These are phyloP conservation scores for Prunus mume DNA, from an alignment of 306 rosid species.

Conservation along the genomic window DNA sequence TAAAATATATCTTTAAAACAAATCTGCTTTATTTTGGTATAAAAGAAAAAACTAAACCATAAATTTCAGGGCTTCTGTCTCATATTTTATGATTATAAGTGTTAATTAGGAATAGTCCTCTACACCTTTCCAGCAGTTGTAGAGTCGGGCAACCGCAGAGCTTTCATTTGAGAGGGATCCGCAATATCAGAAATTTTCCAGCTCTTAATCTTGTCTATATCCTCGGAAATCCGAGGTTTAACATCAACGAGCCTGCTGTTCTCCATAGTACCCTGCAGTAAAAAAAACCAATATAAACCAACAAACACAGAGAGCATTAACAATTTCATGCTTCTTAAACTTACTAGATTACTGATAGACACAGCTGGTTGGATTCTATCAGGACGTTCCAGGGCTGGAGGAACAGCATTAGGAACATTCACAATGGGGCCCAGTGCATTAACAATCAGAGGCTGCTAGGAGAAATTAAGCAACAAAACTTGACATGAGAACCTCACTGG, in stretches of 20 bases:
- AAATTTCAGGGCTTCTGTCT: background rate
- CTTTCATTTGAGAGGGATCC: conserved; percentile 38
- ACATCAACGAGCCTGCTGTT: conserved; percentile 45
- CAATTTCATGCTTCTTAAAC: conserved; percentile 12
- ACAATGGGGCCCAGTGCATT: conserved; percentile 38
- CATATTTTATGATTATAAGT: background rate
- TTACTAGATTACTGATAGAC: conserved; percentile 37
- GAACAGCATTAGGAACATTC: conserved; percentile 28
- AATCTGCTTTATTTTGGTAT: background rate
- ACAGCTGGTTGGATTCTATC: conserved; percentile 39
- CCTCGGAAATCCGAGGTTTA: conserved; percentile 41
- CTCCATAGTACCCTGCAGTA: conserved; percentile 36
- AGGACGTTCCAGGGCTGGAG: conserved; percentile 31
- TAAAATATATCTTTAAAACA: too few species aligned
- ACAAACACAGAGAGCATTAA: background rate
- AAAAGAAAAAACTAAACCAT: background rate
- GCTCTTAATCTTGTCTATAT: conserved; percentile 33
- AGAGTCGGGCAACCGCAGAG: conserved; percentile 37
- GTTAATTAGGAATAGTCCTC: background rate
- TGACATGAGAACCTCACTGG: background rate
- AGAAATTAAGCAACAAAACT: background rate
- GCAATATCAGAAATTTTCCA: conserved; percentile 41
- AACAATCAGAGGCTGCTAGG: conserved; percentile 41
- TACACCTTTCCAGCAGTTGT: conserved; percentile 34
- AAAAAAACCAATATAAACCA: conserved; percentile 3